These are phyloP conservation scores for Sarocladium kiliense DNA, from an alignment of 2,329 filamentous ascomycete genomes.

Conservation along the genomic window DNA sequence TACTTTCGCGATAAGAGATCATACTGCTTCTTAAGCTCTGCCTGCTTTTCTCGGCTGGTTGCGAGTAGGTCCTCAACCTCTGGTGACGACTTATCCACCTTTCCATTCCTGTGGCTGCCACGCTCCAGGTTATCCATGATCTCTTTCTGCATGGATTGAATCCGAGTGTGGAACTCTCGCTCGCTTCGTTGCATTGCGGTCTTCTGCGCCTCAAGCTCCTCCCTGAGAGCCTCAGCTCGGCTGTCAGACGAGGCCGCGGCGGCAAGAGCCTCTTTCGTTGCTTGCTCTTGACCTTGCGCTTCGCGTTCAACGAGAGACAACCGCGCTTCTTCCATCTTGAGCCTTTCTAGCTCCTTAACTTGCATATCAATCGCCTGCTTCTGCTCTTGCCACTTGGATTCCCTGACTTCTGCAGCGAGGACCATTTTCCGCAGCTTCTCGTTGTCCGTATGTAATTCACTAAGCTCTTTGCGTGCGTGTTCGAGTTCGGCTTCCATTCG, in stretches of 20 bases:
- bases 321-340: slow-evolving; percentile 54
- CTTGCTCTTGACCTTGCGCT: slow-evolving; percentile 58
- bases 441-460: slow-evolving; percentile 52
- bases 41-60: slow-evolving; percentile 48
- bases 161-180: slow-evolving; percentile 42
- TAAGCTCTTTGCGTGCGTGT: slow-evolving; percentile 51
- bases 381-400: slow-evolving; percentile 58
- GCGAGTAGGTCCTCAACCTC: slow-evolving; percentile 41
- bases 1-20: slow-evolving; percentile 46
- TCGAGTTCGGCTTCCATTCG: slow-evolving; percentile 55
- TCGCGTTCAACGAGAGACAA: slow-evolving; percentile 58
- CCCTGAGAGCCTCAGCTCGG: slow-evolving; percentile 51
- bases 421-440: slow-evolving; percentile 62
- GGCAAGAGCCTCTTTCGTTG: slow-evolving; percentile 51
- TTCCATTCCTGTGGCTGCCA: not conserved
- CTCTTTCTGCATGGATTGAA: slow-evolving; percentile 39
- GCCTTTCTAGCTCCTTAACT: slow-evolving; percentile 52
- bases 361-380: slow-evolving; percentile 58
- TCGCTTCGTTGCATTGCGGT: slow-evolving; percentile 39
- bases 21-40: slow-evolving; percentile 49
- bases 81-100: not conserved
- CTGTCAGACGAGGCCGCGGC: slow-evolving; percentile 54
- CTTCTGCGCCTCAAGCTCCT: slow-evolving; percentile 50
- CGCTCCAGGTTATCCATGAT: slow-evolving; percentile 30
- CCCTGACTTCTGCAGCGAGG: slow-evolving; percentile 63